A percentile compares a stretch with the other conserved stretches of the same genome.
Conservation (phyloP, 2,329 filamentous ascomycete species). For the Nothopassalora personata region DNA sequence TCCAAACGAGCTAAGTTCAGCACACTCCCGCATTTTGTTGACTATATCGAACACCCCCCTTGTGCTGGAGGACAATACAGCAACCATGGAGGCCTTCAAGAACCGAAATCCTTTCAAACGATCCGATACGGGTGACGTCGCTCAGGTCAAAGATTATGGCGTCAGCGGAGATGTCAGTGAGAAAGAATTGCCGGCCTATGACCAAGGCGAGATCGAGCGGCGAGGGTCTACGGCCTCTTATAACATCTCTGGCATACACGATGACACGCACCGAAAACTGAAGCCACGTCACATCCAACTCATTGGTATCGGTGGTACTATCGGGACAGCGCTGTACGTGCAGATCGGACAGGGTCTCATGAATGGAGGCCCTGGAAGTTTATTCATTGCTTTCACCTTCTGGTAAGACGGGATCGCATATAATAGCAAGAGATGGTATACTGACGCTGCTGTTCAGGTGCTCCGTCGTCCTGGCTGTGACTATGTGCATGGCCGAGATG, state of each 20-base stretch:
- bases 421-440: neutral
- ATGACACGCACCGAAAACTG: conserved; percentile 40
- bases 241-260: conserved; percentile 21
- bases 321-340: conserved; percentile 46
- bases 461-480: conserved; percentile 22
- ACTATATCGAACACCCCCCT: neutral
- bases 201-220: conserved; percentile 18
- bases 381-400: conserved; percentile 44
- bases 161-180: neutral
- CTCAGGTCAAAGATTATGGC: conserved; percentile 11
- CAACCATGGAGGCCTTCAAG: conserved; percentile 15
- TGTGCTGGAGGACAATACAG: too few relatives aligned
- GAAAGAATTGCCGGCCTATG: conserved; percentile 13
- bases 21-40: neutral
- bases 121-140: conserved; percentile 11
- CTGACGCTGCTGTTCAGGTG: conserved; percentile 11
- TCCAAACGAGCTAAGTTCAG: neutral
- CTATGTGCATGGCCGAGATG: conserved; percentile 61
- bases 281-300: conserved; percentile 44
- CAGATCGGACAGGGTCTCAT: conserved; percentile 43
- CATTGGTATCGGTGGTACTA: conserved; percentile 41
- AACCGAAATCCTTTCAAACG: conserved; percentile 16
- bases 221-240: conserved; percentile 20
- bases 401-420: conserved; percentile 27
- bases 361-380: conserved; percentile 43